A percentile compares a stretch with the other conserved stretches of the same genome.
phyloP scores from a whole-genome alignment of 2,329 filamentous ascomycete species.

The Cercospora berteroae region DNA sequence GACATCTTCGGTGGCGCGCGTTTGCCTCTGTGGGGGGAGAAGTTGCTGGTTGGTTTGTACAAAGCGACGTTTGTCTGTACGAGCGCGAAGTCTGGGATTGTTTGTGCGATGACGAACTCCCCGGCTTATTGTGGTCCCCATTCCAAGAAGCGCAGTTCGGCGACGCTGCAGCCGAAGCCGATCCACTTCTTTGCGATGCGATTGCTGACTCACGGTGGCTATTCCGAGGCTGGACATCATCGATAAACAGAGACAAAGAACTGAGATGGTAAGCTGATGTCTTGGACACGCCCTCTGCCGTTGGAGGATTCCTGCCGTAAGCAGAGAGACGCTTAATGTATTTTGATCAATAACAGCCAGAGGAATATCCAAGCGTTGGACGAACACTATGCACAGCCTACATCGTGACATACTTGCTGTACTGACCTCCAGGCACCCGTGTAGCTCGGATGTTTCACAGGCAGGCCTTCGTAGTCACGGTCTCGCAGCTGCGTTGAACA shows the following conservation, averaged over 20 bases:
- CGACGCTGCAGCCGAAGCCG: neutral
- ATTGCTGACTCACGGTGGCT: neutral
- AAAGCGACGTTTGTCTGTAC: neutral
- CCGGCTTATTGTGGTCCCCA: neutral
- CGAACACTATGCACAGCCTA: too few relatives aligned
- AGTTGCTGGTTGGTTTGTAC: neutral
- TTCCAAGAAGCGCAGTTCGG: neutral
- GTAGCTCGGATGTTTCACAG: too few relatives aligned
- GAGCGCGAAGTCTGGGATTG: neutral
- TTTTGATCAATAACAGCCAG: neutral
- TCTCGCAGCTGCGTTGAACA: too few relatives aligned
- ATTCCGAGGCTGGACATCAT: neutral
- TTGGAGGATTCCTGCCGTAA: neutral
- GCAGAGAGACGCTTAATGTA: neutral
- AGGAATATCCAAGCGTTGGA: neutral
- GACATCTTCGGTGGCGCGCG: conserved; percentile 1
- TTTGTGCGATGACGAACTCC: neutral
- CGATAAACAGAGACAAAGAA: neutral
- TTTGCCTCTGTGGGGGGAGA: neutral
- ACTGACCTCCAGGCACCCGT: too few relatives aligned
- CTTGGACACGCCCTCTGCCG: neutral
- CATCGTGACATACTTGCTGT: too few relatives aligned
- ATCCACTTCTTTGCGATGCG: neutral
- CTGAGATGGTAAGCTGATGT: neutral
- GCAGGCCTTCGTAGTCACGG: too few relatives aligned